Conservation (phyloP, 2,329 filamentous ascomycete species). For the Amphichorda felina region DNA sequence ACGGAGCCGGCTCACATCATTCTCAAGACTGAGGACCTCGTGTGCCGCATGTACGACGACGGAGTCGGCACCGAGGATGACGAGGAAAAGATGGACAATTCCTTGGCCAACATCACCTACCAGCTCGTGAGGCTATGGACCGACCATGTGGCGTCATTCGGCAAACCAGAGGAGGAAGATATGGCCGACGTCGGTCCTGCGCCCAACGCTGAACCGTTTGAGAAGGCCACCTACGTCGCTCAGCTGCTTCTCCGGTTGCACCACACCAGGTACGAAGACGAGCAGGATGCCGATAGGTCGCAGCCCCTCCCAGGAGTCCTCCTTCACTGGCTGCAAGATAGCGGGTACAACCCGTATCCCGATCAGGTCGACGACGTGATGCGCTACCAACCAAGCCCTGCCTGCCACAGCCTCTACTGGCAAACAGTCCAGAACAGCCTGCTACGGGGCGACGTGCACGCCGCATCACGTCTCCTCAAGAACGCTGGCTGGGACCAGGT, state of each 20-base stretch:
- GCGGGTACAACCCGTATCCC: constrained; percentile 60
- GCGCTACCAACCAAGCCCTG: constrained; percentile 56
- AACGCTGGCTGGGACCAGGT: constrained; percentile 72
- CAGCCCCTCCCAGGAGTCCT: constrained; percentile 63
- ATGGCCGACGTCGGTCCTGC: constrained; percentile 54
- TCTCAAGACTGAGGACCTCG: constrained; percentile 60
- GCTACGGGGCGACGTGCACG: constrained; percentile 61
- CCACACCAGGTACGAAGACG: constrained; percentile 42
- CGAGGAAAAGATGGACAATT: constrained; percentile 41
- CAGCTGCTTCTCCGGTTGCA: constrained; percentile 68
- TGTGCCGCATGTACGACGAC: constrained; percentile 53
- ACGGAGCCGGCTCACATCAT: constrained; percentile 62
- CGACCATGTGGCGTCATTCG: constrained; percentile 22
- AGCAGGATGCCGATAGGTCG: constrained; percentile 23
- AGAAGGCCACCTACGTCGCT: constrained; percentile 70
- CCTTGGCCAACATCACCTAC: constrained; percentile 39
- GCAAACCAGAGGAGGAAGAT: constrained; percentile 35
- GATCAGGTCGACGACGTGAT: constrained; percentile 55
- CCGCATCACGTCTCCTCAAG: constrained; percentile 55
- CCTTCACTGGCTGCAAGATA: constrained; percentile 65
- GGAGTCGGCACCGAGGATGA: constrained; percentile 45
- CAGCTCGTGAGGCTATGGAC: constrained; percentile 45
- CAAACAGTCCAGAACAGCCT: constrained; percentile 64
- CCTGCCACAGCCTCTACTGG: constrained; percentile 73
- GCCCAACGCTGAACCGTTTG: constrained; percentile 47